Evolutionary conservation across 148 eudicot species (phyloP).

Genomic region (Salicornia ramosissima): DNA sequence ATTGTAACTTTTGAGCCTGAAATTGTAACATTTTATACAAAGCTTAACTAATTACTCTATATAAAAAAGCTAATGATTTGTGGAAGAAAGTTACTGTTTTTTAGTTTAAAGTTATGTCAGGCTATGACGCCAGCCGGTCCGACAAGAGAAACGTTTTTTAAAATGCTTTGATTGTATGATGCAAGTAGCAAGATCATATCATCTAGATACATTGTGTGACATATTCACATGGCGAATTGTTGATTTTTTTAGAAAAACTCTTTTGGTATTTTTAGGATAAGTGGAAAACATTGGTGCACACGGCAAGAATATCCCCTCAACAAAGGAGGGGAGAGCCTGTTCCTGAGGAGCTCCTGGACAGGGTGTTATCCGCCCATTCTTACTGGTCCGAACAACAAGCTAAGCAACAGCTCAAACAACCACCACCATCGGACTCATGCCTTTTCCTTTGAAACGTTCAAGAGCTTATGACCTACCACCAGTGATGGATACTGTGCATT

Average conservation of each 20-base stretch:
- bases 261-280: constrained; percentile 50
- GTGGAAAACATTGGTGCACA: constrained; percentile 97
- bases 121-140: no score
- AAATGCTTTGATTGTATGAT: background rate
- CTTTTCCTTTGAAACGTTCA: constrained; percentile 40
- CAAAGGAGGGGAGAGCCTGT: constrained; percentile 97
- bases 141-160: no score
- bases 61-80: no score
- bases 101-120: no score
- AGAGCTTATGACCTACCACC: background rate
- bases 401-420: constrained; percentile 67
- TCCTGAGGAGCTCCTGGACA: constrained; percentile 78
- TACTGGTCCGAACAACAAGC: constrained; percentile 83
- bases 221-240: background rate
- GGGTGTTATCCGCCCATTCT: constrained; percentile 79
- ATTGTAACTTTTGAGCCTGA: no score
- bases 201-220: background rate
- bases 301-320: constrained; percentile 88
- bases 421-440: constrained; percentile 47
- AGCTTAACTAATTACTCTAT: no score
- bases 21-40: no score
- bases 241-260: background rate
- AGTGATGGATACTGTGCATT: constrained; percentile 17
- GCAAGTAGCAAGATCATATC: constrained; percentile 1
- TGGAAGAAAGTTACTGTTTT: no score